phyloP scores from a whole-genome alignment of 352 stramenopile species.

The Phytophthora litchii region DNA sequence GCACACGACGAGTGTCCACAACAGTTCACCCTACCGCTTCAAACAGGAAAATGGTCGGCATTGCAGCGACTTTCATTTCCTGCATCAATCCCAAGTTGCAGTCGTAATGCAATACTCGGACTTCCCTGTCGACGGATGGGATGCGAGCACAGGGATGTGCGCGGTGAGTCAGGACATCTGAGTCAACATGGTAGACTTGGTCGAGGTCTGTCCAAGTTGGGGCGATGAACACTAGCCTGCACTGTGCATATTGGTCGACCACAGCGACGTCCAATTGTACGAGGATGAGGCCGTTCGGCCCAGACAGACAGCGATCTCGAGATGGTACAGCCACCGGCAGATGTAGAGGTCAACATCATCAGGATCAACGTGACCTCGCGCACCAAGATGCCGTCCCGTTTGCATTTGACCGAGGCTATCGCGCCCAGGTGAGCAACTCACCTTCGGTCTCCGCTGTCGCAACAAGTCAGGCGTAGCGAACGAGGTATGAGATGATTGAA shows the following conservation, averaged over 20 bases:
- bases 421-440: slow-evolving; percentile 5
- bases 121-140: slow-evolving; percentile 18
- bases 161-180: slow-evolving; percentile 22
- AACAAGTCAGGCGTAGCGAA: slow-evolving; percentile 13
- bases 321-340: slow-evolving; percentile 12
- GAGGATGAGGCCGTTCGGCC: slow-evolving; percentile 13
- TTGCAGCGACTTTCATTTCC: slow-evolving; percentile 9
- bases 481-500: not conserved
- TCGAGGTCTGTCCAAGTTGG: slow-evolving; percentile 13
- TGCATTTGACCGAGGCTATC: slow-evolving; percentile 7
- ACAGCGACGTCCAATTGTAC: slow-evolving; percentile 3
- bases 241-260: slow-evolving; percentile 10
- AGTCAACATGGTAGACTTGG: slow-evolving; percentile 33
- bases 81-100: not conserved
- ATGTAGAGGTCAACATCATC: slow-evolving; percentile 7
- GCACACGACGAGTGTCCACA: slow-evolving; percentile 2
- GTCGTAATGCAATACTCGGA: not conserved
- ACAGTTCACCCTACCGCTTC: slow-evolving; percentile 6
- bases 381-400: not conserved
- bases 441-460: slow-evolving; percentile 3
- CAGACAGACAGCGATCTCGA: slow-evolving; percentile 17
- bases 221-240: slow-evolving; percentile 22
- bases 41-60: not conserved
- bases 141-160: slow-evolving; percentile 16
- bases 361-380: slow-evolving; percentile 11